Base-by-base conservation (phyloP, 495 filamentous ascomycete species). In the Penicillium chermesinum region DNA sequence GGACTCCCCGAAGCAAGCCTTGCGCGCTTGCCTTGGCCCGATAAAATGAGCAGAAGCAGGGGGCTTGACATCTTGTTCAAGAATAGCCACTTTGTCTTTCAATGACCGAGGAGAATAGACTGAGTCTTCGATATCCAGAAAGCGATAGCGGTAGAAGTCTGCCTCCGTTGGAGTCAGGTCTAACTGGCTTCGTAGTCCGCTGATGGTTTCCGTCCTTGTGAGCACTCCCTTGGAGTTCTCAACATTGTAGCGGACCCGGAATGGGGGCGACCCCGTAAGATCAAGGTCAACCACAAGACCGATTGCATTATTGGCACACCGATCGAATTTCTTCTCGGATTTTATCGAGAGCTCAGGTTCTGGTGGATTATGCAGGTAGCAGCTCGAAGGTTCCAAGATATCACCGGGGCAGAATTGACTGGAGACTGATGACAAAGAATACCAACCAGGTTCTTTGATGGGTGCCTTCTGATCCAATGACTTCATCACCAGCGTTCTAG, bases 31-130 rank as follows among this genome's bases (percentile, higher is more conserved):
- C 2, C 69, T 63, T 10, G 74, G 66, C 15, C 80, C 71, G 37
- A 81, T 57, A 54, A 97, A 87, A 20, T 74, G 69, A 14, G 93
- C 93, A 12, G 82, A 86, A 5, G 91, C 91, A 12, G 89, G 83
- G 2, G 93, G 93, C 64, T 91, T 96, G 56, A 98, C 90, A 52
- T 88, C 82, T 65, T 96, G 91, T 61, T 95, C 85, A 17, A 96
- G 64, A 3, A 71, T 64, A 7, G 88, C 66, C 33, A 71, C 66
- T 43, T 78, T 78, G 22, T 75, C 73, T 35, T 75, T 75, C 33
- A 79, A 50, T 14, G 73, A 64, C 13, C 62, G 63, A 12, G 73
- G 71, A 1, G 60, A 64, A 66, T 98, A 96, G 18, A 96, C 80
- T 46, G 73, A 76, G 61, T 98, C 93, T 48, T 81, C 79, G 41